A percentile compares a stretch with the other conserved stretches of the same genome.
Conservation (phyloP, 495 filamentous ascomycete genomes). For the Jackrogersella minutella region DNA sequence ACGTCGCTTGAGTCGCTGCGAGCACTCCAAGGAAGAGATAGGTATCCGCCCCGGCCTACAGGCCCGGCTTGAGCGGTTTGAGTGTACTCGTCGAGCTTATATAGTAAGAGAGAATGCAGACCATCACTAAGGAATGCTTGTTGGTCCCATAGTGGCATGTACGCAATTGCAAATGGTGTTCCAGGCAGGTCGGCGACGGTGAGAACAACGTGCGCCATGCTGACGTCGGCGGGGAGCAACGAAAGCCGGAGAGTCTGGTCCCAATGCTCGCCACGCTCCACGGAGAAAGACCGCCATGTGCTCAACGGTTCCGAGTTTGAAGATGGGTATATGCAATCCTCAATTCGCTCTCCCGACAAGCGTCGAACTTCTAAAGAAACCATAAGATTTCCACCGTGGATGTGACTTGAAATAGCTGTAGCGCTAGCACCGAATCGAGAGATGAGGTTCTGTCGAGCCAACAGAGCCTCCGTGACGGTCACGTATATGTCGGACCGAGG, state of each 20-base stretch:
- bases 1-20: constrained; percentile 73
- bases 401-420: constrained; percentile 67
- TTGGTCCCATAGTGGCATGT: constrained; percentile 93
- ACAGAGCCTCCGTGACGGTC: constrained; percentile 75
- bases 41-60: constrained; percentile 78
- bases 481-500: constrained; percentile 94
- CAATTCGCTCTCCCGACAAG: constrained; percentile 78
- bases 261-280: constrained; percentile 81
- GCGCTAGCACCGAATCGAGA: constrained; percentile 81
- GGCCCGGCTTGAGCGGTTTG: constrained; percentile 57
- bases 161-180: constrained; percentile 86
- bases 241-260: constrained; percentile 85
- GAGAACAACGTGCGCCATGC: constrained; percentile 86
- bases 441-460: constrained; percentile 80
- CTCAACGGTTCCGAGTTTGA: constrained; percentile 78
- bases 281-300: constrained; percentile 86
- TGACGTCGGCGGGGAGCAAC: constrained; percentile 81
- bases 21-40: constrained; percentile 80
- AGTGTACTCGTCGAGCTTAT: constrained; percentile 90
- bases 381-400: constrained; percentile 78
- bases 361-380: constrained; percentile 88
- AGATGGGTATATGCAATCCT: constrained; percentile 85
- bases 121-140: constrained; percentile 93
- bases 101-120: constrained; percentile 78
- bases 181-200: constrained; percentile 83